A percentile compares a stretch with the other conserved stretches of the same genome.
phyloP scores from a whole-genome alignment of 208 protist species.

The Acanthamoeba rhysodes region DNA sequence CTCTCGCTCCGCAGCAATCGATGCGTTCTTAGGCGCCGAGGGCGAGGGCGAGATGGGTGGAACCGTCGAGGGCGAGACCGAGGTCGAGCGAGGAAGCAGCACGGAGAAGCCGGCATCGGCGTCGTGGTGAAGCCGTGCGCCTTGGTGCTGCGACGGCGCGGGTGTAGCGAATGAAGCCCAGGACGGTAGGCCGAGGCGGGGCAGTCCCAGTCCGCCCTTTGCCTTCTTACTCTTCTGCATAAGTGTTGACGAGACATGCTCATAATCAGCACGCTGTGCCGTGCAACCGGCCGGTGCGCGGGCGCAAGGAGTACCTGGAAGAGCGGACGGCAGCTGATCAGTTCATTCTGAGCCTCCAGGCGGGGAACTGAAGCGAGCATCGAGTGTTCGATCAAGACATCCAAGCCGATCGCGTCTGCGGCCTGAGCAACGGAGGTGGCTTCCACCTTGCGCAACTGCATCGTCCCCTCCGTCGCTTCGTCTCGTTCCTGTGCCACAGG shows the following conservation, averaged over 20 bases:
- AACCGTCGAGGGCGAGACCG: not conserved
- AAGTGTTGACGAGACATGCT: no score
- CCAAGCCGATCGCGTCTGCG: not conserved
- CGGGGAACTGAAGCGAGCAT: no score
- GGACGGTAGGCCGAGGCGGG: not conserved
- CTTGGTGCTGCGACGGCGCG: not conserved
- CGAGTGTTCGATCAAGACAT: not conserved
- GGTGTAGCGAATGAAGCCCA: not conserved
- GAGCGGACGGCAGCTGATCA: no score
- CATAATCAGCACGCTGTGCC: no score
- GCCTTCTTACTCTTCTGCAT: not conserved
- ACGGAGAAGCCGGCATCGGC: no score
- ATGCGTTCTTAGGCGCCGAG: not conserved
- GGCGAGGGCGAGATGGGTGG: no score
- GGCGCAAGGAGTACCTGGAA: no score
- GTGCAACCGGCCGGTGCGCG: no score
- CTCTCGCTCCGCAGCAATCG: not conserved
- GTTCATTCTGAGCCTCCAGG: no score
- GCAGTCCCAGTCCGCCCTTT: not conserved
- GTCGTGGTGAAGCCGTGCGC: no score
- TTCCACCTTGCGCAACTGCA: constrained; percentile 12
- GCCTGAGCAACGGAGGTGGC: not conserved
- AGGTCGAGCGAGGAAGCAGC: not conserved
- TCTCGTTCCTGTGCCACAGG: not conserved
- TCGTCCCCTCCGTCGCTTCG: constrained; percentile 45